Percentiles rank a stretch among this genome's conserved stretches.
These are phyloP conservation scores for Rhodocollybia butyracea DNA, from an alignment of 768 basidiomycete species.

Conservation along the genomic window DNA sequence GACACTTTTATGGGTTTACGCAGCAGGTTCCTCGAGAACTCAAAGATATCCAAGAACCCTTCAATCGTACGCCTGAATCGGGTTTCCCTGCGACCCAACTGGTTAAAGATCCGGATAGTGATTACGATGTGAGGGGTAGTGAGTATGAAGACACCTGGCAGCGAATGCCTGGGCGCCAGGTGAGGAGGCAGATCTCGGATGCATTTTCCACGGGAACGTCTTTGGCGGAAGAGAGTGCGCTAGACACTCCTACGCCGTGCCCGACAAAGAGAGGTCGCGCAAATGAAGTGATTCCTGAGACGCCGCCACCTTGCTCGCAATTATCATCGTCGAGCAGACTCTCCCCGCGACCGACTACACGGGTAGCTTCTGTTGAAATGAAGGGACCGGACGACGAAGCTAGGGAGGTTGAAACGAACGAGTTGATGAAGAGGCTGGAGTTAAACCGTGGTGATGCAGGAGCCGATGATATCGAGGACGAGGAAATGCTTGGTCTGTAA, in stretches of 20 bases:
- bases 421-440: slow-evolving; percentile 24
- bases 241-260: not conserved
- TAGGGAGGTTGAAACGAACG: not conserved
- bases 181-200: not conserved
- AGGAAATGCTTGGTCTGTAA: slow-evolving; percentile 46
- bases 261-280: not conserved
- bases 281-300: not conserved
- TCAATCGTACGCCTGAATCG: not conserved
- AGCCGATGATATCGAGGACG: slow-evolving; percentile 24
- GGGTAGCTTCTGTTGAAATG: not conserved
- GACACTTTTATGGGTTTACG: slow-evolving; percentile 45
- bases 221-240: not conserved
- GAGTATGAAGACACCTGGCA: not conserved
- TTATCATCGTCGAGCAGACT: not conserved
- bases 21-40: slow-evolving; percentile 53
- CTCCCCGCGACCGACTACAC: not conserved
- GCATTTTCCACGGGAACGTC: not conserved
- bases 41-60: slow-evolving; percentile 28
- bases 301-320: not conserved
- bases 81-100: slow-evolving; percentile 1
- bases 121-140: not conserved
- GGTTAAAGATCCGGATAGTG: not conserved
- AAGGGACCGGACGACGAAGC: not conserved
- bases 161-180: not conserved
- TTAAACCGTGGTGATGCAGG: slow-evolving; percentile 11